Evolutionary conservation across 441 rosid species (phyloP).

Genomic region (Kokia cookei): DNA sequence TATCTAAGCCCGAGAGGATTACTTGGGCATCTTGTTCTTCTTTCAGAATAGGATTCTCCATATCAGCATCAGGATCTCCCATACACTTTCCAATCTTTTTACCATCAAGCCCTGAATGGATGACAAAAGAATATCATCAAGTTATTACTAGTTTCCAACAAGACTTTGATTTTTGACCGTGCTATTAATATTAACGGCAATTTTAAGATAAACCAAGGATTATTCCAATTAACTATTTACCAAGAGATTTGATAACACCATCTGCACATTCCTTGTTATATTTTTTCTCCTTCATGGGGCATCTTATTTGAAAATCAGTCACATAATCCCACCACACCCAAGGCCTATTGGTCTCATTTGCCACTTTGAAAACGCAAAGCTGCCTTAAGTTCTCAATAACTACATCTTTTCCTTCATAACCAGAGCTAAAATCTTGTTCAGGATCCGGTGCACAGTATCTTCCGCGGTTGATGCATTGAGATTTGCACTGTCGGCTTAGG

Average conservation of each 20-base stretch:
- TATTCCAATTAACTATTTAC: constrained; percentile 23
- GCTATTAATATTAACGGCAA: neutral
- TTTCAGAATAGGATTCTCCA: constrained; percentile 71
- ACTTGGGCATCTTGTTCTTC: constrained; percentile 96
- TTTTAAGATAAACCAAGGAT: neutral
- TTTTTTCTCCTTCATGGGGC: constrained; percentile 94
- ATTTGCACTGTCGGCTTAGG: constrained; percentile 84
- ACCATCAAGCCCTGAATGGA: constrained; percentile 57
- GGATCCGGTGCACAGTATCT: constrained; percentile 99
- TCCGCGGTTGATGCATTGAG: constrained; percentile 95
- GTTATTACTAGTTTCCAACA: constrained; percentile 11
- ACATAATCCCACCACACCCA: constrained; percentile 99
- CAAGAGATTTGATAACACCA: constrained; percentile 65
- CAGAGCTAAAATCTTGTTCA: constrained; percentile 86
- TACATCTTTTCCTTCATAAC: constrained; percentile 91
- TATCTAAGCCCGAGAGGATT: constrained; percentile 5
- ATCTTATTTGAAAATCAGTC: constrained; percentile 90
- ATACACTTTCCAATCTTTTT: constrained; percentile 78
- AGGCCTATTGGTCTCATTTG: constrained; percentile 67
- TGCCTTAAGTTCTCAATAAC: constrained; percentile 87
- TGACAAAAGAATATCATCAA: constrained; percentile 6
- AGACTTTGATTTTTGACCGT: neutral
- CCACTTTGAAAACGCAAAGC: constrained; percentile 81
- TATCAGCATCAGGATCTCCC: constrained; percentile 78
- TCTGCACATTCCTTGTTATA: constrained; percentile 83